Base-by-base conservation (phyloP, 164 flowering plant genomes). In the Vitis riparia region DNA sequence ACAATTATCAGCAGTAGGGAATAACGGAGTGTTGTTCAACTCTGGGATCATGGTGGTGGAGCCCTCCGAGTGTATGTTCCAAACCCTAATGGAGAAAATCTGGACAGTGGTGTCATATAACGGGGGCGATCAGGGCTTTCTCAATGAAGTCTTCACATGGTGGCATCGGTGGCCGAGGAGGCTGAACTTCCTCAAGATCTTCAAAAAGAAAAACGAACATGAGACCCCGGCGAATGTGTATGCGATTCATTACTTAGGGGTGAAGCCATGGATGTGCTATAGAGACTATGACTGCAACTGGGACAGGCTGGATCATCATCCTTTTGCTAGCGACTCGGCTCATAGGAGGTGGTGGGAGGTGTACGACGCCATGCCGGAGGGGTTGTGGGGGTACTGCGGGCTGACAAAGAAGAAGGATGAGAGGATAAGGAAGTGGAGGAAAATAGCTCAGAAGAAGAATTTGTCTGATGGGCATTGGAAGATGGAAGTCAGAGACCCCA, bases 181-280 rank as follows among this genome's bases (percentile, higher is more conserved):
- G 51, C 11, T 85, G 5, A 92, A 92, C 61, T 63, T 17, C 23
- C 77, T 94, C 5, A 90, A 89, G 78, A 23, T 68, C 3, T 81
- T 71, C 47, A 3, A 14, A 3, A 13, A 1, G 7, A 9, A 52
- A 8, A 6, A 6, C 11, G 4, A 37, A 1, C 71, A 68, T 11
- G 71, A 72, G 44, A 32, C 81, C 0, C 77, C 82, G 0, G 62
- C 79, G 2, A 75, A 75, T 8, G 51, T 59, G 1, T 75, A 73
- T 9, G 81, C 87, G 0, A 59, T 92, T 3, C 98, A 94, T 73
- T 92, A 83, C 65, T 57, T 94, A 63, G 98, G 98, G 1, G 37
- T 79, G 71, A 94, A 94, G 84, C 98, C 95, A 12, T 94, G 98
- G 98, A 65, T 71, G 80, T 94, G 98, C 68, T 88, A 89, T 44